Evolutionary conservation across 352 stramenopile genomes (phyloP).

Genomic region (Globisporangium acanthophoron): DNA sequence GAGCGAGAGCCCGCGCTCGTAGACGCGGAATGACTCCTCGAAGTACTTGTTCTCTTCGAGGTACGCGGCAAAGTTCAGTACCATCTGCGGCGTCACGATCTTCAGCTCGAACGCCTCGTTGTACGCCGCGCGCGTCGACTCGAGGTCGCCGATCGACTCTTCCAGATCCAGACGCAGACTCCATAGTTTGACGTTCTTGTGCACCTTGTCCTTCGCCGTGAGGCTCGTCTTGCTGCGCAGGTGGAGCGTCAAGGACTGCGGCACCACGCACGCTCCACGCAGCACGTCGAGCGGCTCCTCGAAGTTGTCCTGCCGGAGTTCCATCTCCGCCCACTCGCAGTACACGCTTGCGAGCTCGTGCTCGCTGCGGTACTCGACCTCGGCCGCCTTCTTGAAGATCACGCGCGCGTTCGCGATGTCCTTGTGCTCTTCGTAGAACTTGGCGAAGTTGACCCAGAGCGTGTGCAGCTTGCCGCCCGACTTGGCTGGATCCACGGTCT

Average conservation of each 20-base stretch:
- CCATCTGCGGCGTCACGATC: conserved; percentile 95
- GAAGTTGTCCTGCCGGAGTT: conserved; percentile 94
- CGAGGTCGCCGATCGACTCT: conserved; percentile 95
- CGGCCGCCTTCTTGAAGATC: conserved; percentile 89
- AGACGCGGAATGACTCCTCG: conserved; percentile 93
- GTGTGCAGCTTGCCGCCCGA: conserved; percentile 84
- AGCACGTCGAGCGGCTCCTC: conserved; percentile 91
- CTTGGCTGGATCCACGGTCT: conserved; percentile 86
- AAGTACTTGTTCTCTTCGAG: conserved; percentile 98
- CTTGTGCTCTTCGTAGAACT: conserved; percentile 93
- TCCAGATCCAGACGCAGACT: conserved; percentile 97
- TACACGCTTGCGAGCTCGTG: conserved; percentile 95
- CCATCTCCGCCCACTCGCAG: conserved; percentile 94
- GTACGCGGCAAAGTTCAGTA: conserved; percentile 96
- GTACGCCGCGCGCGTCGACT: conserved; percentile 94
- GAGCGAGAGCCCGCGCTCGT: conserved; percentile 82
- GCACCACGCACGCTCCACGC: conserved; percentile 68
- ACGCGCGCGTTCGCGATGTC: conserved; percentile 90
- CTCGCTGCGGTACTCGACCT: conserved; percentile 70
- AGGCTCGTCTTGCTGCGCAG: conserved; percentile 50
- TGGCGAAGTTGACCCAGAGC: conserved; percentile 94
- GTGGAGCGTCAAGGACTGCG: conserved; percentile 36
- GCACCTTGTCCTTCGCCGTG: conserved; percentile 74
- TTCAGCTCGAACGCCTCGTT: conserved; percentile 93
- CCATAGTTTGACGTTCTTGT: conserved; percentile 93